Percentiles rank a stretch among this genome's conserved stretches.
These are phyloP conservation scores for Camelina neglecta DNA, from an alignment of 345 rosid species.

Conservation along the genomic window DNA sequence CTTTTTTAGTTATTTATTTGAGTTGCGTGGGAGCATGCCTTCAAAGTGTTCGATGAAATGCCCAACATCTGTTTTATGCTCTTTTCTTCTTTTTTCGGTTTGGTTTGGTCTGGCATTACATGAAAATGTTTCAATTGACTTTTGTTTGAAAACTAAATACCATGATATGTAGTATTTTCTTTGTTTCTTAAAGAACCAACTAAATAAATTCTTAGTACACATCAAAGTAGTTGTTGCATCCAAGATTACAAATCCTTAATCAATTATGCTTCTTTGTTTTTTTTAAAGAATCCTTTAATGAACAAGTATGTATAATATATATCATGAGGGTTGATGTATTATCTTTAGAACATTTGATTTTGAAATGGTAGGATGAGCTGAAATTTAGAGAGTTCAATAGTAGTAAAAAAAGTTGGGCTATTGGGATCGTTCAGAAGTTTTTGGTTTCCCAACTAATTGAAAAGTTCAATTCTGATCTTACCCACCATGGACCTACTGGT, in stretches of 20 bases:
- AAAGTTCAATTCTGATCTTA: too few species aligned
- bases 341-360: background rate
- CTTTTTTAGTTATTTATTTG: background rate
- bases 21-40: constrained; percentile 15
- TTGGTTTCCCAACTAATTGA: too few species aligned
- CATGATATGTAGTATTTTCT: too few species aligned
- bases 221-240: background rate
- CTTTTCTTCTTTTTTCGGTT: constrained; percentile 1
- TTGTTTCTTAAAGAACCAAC: background rate
- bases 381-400: background rate
- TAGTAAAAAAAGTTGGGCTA: background rate
- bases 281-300: background rate
- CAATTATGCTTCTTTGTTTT: background rate
- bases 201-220: background rate
- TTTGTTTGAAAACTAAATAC: background rate
- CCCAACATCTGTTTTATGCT: background rate
- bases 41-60: constrained; percentile 44
- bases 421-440: background rate
- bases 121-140: background rate
- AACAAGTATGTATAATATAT: background rate
- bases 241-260: background rate
- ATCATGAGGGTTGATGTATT: background rate
- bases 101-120: constrained; percentile 3
- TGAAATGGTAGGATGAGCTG: background rate
- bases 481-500: too few species aligned